Percentiles rank a stretch among this genome's conserved stretches.
Evolutionary conservation across 2,329 filamentous ascomycete genomes (phyloP).

Genomic region (Monilinia vaccinii-corymbosi): DNA sequence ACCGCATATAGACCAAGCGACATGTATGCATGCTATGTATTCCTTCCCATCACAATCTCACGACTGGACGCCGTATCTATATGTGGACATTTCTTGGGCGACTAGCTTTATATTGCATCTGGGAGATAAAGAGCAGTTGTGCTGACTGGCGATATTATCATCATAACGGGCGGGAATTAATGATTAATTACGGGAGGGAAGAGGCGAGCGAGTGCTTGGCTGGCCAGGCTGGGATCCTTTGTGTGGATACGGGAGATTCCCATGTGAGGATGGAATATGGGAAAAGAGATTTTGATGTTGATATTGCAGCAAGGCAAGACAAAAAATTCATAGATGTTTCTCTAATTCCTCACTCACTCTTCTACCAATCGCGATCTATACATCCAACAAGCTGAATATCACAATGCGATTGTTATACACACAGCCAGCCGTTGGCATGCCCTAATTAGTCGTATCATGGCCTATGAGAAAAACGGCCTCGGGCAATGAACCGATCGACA

Average conservation of each 20-base stretch:
- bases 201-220: conserved; percentile 5
- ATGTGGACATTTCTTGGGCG: not conserved
- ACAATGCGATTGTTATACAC: not conserved
- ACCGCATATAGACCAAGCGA: not conserved
- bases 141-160: not conserved
- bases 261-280: not conserved
- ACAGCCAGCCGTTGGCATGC: not conserved
- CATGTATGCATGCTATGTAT: not conserved
- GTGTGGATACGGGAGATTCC: not conserved
- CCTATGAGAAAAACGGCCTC: not conserved
- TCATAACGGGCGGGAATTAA: not conserved
- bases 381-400: not conserved
- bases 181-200: not conserved
- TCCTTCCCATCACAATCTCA: not conserved
- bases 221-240: not conserved
- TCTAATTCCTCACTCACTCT: not conserved
- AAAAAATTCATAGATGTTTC: not conserved
- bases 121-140: not conserved
- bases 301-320: too few relatives aligned
- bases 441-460: not conserved
- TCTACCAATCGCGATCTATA: not conserved
- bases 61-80: not conserved
- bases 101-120: not conserved
- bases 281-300: not conserved
- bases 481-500: not conserved